phyloP scores from a whole-genome alignment of 2,329 filamentous ascomycete genomes.

The Daldinia sp. region DNA sequence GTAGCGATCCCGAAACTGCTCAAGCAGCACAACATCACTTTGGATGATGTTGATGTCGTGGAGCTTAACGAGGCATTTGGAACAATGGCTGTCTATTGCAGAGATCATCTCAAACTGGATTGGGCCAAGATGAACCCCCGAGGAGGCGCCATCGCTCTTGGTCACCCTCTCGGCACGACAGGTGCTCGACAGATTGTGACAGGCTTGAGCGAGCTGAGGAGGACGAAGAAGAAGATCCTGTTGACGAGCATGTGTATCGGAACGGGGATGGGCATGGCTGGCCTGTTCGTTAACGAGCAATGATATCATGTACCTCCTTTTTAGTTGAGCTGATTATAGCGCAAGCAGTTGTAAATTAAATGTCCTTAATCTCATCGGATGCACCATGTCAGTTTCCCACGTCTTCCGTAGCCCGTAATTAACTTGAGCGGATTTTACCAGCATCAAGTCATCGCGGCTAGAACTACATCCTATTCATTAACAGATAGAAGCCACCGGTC shows the following conservation, averaged over 20 bases:
- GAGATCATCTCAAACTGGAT: slow-evolving; percentile 77
- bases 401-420: too few species aligned
- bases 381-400: background rate
- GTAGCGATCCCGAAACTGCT: slow-evolving; percentile 86
- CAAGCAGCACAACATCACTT: slow-evolving; percentile 77
- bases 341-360: background rate
- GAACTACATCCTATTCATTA: background rate
- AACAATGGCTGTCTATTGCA: slow-evolving; percentile 96
- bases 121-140: slow-evolving; percentile 83
- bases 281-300: slow-evolving; percentile 73
- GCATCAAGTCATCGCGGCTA: background rate
- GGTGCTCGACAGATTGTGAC: slow-evolving; percentile 88
- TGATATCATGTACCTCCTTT: slow-evolving; percentile 34
- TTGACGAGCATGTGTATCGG: slow-evolving; percentile 91
- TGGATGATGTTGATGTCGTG: slow-evolving; percentile 87
- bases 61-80: slow-evolving; percentile 99
- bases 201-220: slow-evolving; percentile 84
- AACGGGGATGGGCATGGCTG: slow-evolving; percentile 77
- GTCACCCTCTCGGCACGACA: slow-evolving; percentile 84
- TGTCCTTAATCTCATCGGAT: background rate
- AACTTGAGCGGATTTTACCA: background rate
- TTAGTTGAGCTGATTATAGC: background rate
- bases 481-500: background rate
- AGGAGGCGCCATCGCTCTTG: slow-evolving; percentile 85
- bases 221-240: slow-evolving; percentile 89